phyloP scores from a whole-genome alignment of 177 flowering plant species.

The Vitis hybrid region DNA sequence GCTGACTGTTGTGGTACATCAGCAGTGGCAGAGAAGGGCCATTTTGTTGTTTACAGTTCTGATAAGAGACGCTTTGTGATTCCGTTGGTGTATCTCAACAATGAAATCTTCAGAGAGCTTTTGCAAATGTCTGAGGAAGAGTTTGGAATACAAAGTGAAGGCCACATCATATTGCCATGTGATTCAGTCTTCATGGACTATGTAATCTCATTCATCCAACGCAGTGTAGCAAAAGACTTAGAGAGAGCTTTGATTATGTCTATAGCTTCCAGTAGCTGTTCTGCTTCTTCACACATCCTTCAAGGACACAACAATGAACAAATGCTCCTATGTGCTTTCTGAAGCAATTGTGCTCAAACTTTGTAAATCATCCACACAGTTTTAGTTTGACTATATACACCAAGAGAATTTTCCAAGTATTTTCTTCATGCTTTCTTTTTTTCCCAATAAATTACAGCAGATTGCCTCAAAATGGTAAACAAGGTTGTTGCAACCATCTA shows the following conservation, averaged over 20 bases:
- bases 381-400: too few relatives aligned
- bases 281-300: not conserved
- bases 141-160: conserved; percentile 3
- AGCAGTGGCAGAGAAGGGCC: conserved; percentile 21
- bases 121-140: conserved; percentile 2
- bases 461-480: too few relatives aligned
- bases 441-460: too few relatives aligned
- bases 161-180: conserved; percentile 8
- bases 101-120: conserved; percentile 2
- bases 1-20: not conserved
- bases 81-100: not conserved
- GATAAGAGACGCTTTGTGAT: conserved; percentile 4
- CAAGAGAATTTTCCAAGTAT: too few relatives aligned
- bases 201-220: not conserved
- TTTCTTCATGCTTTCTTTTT: too few relatives aligned
- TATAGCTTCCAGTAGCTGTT: not conserved
- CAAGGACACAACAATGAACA: not conserved
- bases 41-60: conserved; percentile 18
- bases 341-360: too few relatives aligned
- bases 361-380: too few relatives aligned
- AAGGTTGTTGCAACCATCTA: too few relatives aligned
- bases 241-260: conserved; percentile 1
- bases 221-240: not conserved
- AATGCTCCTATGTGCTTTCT: too few relatives aligned
- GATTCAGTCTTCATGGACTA: conserved; percentile 1